Evolutionary conservation across 345 rosid species (phyloP).

Genomic region (Alliaria petiolata): DNA sequence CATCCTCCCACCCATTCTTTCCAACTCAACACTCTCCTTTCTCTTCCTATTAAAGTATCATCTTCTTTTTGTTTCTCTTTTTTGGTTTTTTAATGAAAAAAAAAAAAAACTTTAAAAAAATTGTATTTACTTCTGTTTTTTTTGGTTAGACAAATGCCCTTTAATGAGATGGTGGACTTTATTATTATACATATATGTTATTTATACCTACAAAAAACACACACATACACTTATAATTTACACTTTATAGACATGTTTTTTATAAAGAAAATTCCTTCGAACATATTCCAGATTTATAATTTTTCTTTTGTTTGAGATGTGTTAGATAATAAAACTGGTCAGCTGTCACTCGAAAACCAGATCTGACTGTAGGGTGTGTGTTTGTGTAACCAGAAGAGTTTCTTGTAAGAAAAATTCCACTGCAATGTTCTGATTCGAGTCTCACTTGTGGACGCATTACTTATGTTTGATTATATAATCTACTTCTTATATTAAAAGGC

Average conservation of each 20-base stretch:
- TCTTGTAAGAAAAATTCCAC: background rate
- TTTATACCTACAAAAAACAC: constrained; percentile 24
- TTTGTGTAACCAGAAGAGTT: background rate
- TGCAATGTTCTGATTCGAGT: background rate
- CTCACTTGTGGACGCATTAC: background rate
- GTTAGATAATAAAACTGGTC: background rate
- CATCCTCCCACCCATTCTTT: constrained; percentile 39
- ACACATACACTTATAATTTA: constrained; percentile 1
- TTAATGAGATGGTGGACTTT: constrained; percentile 31
- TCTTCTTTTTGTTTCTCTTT: constrained; percentile 31
- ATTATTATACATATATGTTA: background rate
- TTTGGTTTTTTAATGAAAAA: background rate
- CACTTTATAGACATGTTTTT: background rate
- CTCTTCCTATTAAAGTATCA: constrained; percentile 28
- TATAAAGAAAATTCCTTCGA: constrained; percentile 7
- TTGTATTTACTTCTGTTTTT: constrained; percentile 22
- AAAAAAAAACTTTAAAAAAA: background rate
- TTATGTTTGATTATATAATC: background rate
- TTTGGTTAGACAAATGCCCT: constrained; percentile 27
- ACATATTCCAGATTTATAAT: constrained; percentile 24
- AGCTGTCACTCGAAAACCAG: constrained; percentile 2
- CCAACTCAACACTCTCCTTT: constrained; percentile 34
- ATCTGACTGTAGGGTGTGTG: constrained; percentile 19
- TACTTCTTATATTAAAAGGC: background rate
- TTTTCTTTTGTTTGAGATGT: background rate